These are phyloP conservation scores for Plenodomus biglobosus DNA, from an alignment of 2,329 filamentous ascomycete genomes.

Conservation along the genomic window DNA sequence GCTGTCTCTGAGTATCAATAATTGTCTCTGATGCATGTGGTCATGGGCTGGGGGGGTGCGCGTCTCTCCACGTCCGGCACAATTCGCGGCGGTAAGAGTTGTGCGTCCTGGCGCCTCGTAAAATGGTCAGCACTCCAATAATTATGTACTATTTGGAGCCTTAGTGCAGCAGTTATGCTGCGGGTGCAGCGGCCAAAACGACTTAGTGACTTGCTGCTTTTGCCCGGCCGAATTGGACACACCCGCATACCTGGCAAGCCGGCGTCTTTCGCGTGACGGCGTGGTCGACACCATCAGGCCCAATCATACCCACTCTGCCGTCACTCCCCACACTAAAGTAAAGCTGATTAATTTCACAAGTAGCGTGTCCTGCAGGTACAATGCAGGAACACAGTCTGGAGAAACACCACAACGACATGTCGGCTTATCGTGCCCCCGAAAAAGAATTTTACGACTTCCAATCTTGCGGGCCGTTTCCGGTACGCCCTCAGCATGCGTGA, in stretches of 20 bases:
- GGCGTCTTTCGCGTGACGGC: slow-evolving; percentile 31
- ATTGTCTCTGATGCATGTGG: slow-evolving; percentile 19
- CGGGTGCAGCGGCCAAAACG: slow-evolving; percentile 26
- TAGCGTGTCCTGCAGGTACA: slow-evolving; percentile 47
- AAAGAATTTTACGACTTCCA: slow-evolving; percentile 5
- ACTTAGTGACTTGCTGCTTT: slow-evolving; percentile 36
- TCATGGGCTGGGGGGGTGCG: slow-evolving; percentile 4
- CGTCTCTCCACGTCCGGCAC: slow-evolving; percentile 2
- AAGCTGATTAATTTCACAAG: slow-evolving; percentile 23
- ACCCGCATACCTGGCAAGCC: slow-evolving; percentile 2
- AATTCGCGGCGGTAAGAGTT: slow-evolving; percentile 22
- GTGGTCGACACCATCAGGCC: slow-evolving; percentile 25
- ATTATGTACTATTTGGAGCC: slow-evolving; percentile 39
- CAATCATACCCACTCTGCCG: slow-evolving; percentile 26
- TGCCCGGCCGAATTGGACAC: neutral
- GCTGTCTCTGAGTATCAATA: slow-evolving; percentile 23
- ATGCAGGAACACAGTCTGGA: slow-evolving; percentile 23
- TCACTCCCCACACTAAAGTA: slow-evolving; percentile 36
- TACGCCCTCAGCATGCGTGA: slow-evolving; percentile 3
- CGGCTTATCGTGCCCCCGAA: slow-evolving; percentile 22
- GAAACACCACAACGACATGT: slow-evolving; percentile 14
- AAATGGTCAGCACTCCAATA: slow-evolving; percentile 41
- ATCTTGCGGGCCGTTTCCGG: neutral
- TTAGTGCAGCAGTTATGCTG: slow-evolving; percentile 36
- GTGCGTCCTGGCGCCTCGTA: slow-evolving; percentile 33